Percentiles rank a stretch among this genome's conserved stretches.
Evolutionary conservation across 139 green algal genomes (phyloP).

Genomic region (Eudorina sp.): DNA sequence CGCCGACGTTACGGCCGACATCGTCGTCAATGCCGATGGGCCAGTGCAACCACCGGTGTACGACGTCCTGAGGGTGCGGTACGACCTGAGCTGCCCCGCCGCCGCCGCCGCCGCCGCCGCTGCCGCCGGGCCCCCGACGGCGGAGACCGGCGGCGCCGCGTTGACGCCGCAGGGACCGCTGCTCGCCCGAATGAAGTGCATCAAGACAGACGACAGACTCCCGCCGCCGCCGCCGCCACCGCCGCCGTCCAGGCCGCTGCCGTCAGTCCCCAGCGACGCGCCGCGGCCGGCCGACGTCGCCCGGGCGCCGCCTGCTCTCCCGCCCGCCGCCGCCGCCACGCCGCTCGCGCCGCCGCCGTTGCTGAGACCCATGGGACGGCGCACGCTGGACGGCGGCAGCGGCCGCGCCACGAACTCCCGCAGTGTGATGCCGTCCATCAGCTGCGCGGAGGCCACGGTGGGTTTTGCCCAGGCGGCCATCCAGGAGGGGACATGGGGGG

Average conservation of each 20-base stretch:
- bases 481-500: not conserved
- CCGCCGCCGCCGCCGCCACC: not conserved
- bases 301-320: not conserved
- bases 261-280: not conserved
- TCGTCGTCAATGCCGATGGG: not conserved
- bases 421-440: not conserved
- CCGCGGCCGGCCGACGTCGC: not conserved
- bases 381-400: constrained; percentile 61
- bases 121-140: not conserved
- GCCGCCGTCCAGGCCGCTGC: not conserved
- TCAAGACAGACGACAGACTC: not conserved
- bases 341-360: not conserved
- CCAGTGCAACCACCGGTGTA: not conserved
- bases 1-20: not conserved
- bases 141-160: not conserved
- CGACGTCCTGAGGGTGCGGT: not conserved
- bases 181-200: constrained; percentile 15
- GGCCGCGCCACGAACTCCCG: constrained; percentile 13
- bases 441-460: not conserved
- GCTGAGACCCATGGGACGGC: not conserved
- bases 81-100: not conserved
- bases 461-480: constrained; percentile 11
- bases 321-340: not conserved
- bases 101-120: too few species aligned
- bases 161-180: not conserved